Percentiles rank a stretch among this genome's conserved stretches.
Conservation (phyloP, 495 filamentous ascomycete genomes). For the Cenococcum geophilum region DNA sequence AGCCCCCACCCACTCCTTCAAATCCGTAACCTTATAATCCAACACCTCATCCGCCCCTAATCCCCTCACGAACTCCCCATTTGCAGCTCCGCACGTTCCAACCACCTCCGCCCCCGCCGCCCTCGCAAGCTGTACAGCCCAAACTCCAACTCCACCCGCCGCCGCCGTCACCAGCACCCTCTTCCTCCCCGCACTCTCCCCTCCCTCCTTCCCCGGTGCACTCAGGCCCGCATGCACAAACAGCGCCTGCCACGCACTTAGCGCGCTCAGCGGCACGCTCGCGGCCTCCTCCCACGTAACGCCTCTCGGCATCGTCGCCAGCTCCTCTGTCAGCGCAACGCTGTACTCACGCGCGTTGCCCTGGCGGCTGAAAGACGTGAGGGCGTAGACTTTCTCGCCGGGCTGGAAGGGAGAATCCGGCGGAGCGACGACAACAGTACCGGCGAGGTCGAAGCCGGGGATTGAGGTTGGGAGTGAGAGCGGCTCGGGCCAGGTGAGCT, state of each 20-base stretch:
- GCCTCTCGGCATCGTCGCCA: slow-evolving; percentile 46
- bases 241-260: slow-evolving; percentile 56
- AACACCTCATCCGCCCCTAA: slow-evolving; percentile 46
- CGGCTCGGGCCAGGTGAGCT: slow-evolving; percentile 42
- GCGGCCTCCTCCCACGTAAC: slow-evolving; percentile 48
- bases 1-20: slow-evolving; percentile 39
- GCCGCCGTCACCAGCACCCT: slow-evolving; percentile 47
- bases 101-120: slow-evolving; percentile 43
- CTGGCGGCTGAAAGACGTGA: slow-evolving; percentile 44
- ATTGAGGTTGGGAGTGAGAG: slow-evolving; percentile 30
- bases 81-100: slow-evolving; percentile 40
- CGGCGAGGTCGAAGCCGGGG: slow-evolving; percentile 54
- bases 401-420: slow-evolving; percentile 45
- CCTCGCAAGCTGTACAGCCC: slow-evolving; percentile 51
- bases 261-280: slow-evolving; percentile 47
- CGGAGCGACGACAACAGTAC: slow-evolving; percentile 48
- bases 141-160: slow-evolving; percentile 50
- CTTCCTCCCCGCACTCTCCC: slow-evolving; percentile 30
- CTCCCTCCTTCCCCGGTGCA: slow-evolving; percentile 19
- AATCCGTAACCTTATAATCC: slow-evolving; percentile 40
- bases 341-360: slow-evolving; percentile 50
- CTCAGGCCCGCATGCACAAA: slow-evolving; percentile 45
- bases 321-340: slow-evolving; percentile 47
- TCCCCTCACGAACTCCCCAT: slow-evolving; percentile 40
- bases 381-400: slow-evolving; percentile 50